A percentile compares a stretch with the other conserved stretches of the same genome.
phyloP scores from a whole-genome alignment of 192 early-diverging fungal genomes.

The Umbelopsis vinacea region DNA sequence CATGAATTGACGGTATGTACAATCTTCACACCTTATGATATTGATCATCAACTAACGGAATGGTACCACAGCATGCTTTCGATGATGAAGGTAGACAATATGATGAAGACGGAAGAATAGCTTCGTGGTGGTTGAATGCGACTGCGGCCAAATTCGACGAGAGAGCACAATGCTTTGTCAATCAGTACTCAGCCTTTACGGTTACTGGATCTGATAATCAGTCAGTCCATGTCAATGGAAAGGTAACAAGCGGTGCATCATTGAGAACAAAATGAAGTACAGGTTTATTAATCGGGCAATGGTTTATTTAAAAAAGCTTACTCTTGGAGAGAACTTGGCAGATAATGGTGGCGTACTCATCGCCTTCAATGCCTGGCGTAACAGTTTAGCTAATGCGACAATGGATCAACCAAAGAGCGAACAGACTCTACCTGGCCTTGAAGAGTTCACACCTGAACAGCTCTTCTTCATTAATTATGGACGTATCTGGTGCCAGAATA shows the following conservation, averaged over 20 bases:
- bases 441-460: conserved; percentile 53
- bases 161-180: conserved; percentile 62
- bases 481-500: conserved; percentile 63
- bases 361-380: conserved; percentile 50
- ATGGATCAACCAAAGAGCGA: conserved; percentile 25
- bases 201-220: conserved; percentile 49
- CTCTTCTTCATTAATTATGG: conserved; percentile 69
- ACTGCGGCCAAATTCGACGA: conserved; percentile 48
- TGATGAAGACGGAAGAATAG: conserved; percentile 56
- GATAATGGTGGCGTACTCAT: conserved; percentile 69
- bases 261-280: too few relatives aligned
- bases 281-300: too few relatives aligned
- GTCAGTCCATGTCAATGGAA: conserved; percentile 54
- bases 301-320: conserved; percentile 30
- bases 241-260: conserved; percentile 18
- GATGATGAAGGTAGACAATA: conserved; percentile 62
- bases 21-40: neutral
- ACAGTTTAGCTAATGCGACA: conserved; percentile 35
- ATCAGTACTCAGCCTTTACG: conserved; percentile 64
- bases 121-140: conserved; percentile 48
- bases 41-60: neutral
- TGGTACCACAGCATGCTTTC: conserved; percentile 64
- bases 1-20: conserved; percentile 69
- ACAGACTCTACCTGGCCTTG: conserved; percentile 48
- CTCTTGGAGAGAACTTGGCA: conserved; percentile 69